A percentile compares a stretch with the other conserved stretches of the same genome.
Conservation (phyloP, 805 yeast genomes). For the Starmerella riodocensis region DNA sequence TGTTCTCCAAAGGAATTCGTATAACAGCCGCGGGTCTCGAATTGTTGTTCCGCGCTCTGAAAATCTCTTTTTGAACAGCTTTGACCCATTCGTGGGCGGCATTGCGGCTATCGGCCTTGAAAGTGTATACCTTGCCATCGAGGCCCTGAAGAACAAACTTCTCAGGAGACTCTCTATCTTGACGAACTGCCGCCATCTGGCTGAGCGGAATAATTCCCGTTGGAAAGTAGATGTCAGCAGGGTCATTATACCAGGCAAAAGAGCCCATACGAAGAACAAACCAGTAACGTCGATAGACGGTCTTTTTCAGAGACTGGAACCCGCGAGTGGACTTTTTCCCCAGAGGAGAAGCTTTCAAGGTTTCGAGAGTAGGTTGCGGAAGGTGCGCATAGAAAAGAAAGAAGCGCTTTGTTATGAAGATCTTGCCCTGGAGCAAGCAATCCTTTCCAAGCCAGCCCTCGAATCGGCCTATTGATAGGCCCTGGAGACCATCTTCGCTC, state of each 20-base stretch:
- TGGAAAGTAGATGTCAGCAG: constrained; percentile 82
- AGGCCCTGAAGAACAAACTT: constrained; percentile 52
- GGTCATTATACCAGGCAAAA: constrained; percentile 50
- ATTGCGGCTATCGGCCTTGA: constrained; percentile 58
- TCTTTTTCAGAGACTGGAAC: constrained; percentile 23
- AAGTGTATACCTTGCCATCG: constrained; percentile 41
- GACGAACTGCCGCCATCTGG: constrained; percentile 47
- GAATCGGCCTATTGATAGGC: constrained; percentile 3
- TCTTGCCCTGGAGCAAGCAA: constrained; percentile 74
- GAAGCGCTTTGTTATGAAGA: constrained; percentile 53
- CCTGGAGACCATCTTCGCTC: constrained; percentile 5
- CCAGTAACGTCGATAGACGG: constrained; percentile 50
- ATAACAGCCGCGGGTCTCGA: constrained; percentile 59
- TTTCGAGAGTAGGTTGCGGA: constrained; percentile 39
- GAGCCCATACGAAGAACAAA: constrained; percentile 59
- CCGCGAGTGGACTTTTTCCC: constrained; percentile 29
- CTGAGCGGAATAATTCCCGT: constrained; percentile 57
- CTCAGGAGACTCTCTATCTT: constrained; percentile 27
- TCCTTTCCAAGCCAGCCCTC: constrained; percentile 59
- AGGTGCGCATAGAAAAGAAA: constrained; percentile 66
- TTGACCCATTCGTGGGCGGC: constrained; percentile 75
- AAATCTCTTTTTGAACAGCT: constrained; percentile 58
- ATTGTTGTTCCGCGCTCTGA: constrained; percentile 59
- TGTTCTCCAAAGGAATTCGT: constrained; percentile 58
- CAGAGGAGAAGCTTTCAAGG: constrained; percentile 40